Evolutionary conservation across 2,329 filamentous ascomycete genomes (phyloP).

Genomic region (Aspergillus sojae): DNA sequence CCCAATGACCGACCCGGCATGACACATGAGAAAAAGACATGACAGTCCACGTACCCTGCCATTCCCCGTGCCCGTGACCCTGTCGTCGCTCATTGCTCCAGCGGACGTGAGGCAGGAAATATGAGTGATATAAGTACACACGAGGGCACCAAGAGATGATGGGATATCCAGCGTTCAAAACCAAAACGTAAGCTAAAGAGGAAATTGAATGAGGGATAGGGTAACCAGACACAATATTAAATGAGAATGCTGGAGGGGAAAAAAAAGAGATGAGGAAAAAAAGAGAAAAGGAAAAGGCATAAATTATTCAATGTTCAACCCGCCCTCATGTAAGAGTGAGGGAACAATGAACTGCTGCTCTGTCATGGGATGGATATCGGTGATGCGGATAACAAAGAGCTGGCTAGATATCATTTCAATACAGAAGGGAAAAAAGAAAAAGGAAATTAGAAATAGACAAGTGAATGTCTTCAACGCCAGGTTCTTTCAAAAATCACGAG

Average conservation of each 20-base stretch:
- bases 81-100: constrained; percentile 28
- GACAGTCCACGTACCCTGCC: constrained; percentile 34
- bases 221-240: constrained; percentile 21
- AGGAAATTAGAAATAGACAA: constrained; percentile 32
- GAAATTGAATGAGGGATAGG: constrained; percentile 14
- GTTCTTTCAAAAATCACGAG: constrained; percentile 33
- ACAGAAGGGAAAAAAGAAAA: constrained; percentile 24
- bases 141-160: constrained; percentile 36
- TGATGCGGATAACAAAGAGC: constrained; percentile 31
- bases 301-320: constrained; percentile 15
- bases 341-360: constrained; percentile 24
- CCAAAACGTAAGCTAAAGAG: constrained; percentile 22
- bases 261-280: constrained; percentile 6
- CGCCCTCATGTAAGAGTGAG: constrained; percentile 19
- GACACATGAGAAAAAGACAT: constrained; percentile 41
- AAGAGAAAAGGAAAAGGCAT: constrained; percentile 8
- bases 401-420: constrained; percentile 31
- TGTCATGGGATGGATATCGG: constrained; percentile 30
- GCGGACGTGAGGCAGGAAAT: constrained; percentile 30
- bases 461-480: constrained; percentile 35
- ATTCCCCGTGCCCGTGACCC: constrained; percentile 31
- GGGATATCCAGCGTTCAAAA: constrained; percentile 43
- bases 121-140: constrained; percentile 38
- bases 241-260: constrained; percentile 12
- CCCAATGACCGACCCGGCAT: constrained; percentile 39